A percentile compares a stretch with the other conserved stretches of the same genome.
Conservation (phyloP, 768 basidiomycete genomes). For the Cubamyces lactineus region DNA sequence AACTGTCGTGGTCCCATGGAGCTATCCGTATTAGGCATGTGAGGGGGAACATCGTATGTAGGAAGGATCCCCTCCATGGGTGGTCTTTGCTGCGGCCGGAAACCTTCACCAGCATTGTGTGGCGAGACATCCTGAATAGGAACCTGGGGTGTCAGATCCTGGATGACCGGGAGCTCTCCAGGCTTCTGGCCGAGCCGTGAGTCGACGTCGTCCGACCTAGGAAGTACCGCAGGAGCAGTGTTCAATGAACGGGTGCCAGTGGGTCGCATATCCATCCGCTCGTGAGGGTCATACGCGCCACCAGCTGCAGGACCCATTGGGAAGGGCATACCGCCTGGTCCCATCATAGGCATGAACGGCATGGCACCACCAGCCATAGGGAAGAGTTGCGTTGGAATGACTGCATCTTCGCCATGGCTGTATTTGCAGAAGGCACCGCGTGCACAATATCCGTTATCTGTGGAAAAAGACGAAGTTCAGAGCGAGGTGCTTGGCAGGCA, state of each 20-base stretch:
- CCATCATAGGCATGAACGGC: constrained; percentile 76
- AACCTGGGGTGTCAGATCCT: constrained; percentile 71
- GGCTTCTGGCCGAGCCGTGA: constrained; percentile 46
- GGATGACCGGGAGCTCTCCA: constrained; percentile 82
- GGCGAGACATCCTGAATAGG: constrained; percentile 40
- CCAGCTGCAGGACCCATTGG: constrained; percentile 40
- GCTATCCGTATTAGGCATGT: constrained; percentile 29
- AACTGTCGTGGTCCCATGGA: constrained; percentile 38
- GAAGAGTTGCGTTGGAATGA: constrained; percentile 72
- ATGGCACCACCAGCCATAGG: constrained; percentile 54
- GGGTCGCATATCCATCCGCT: constrained; percentile 81
- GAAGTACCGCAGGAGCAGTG: constrained; percentile 59
- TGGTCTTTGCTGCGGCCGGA: constrained; percentile 7
- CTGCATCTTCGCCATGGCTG: constrained; percentile 90
- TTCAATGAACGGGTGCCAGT: constrained; percentile 39
- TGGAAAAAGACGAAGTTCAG: constrained; percentile 16
- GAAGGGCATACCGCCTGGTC: constrained; percentile 56
- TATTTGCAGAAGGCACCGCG: constrained; percentile 89
- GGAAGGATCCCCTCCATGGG: constrained; percentile 13
- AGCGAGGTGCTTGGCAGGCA: not conserved
- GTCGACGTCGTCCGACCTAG: constrained; percentile 55
- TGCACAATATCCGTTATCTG: constrained; percentile 91
- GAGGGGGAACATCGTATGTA: constrained; percentile 5
- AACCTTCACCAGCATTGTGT: constrained; percentile 20
- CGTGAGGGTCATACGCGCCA: constrained; percentile 74